A percentile compares a stretch with the other conserved stretches of the same genome.
Conservation (phyloP, 495 filamentous ascomycete species). For the Hapsidospora chrysogenum region DNA sequence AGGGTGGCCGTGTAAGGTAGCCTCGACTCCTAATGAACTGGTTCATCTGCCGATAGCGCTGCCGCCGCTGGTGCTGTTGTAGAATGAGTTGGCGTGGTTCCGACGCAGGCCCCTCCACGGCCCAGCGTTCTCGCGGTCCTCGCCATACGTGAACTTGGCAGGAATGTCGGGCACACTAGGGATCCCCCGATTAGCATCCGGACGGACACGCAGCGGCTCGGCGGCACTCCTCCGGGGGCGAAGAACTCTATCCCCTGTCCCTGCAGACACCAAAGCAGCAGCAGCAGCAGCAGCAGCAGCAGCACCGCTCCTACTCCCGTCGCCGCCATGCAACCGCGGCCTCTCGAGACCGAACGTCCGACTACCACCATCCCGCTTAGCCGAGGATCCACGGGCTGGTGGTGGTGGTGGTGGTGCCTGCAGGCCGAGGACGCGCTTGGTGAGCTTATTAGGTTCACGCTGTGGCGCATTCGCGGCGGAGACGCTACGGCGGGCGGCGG, state of each 20-base stretch:
- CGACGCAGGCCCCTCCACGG: constrained; percentile 2
- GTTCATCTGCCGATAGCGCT: too few relatives aligned
- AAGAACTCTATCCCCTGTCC: neutral
- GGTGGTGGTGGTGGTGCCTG: neutral
- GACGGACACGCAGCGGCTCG: constrained; percentile 10
- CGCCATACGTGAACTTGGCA: constrained; percentile 7
- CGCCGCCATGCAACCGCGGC: neutral
- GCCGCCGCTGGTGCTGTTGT: too few relatives aligned
- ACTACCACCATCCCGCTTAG: neutral
- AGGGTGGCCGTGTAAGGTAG: too few relatives aligned
- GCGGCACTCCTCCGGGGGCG: neutral
- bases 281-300: neutral
- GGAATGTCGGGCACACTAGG: constrained; percentile 17
- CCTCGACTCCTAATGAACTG: too few relatives aligned
- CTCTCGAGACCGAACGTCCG: neutral
- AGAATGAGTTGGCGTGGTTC: too few relatives aligned
- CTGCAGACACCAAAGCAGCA: neutral
- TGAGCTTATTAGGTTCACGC: constrained; percentile 4
- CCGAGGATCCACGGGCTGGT: neutral
- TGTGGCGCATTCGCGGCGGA: neutral
- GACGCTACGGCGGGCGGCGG: neutral
- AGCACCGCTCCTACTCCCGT: neutral
- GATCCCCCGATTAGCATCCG: constrained; percentile 21
- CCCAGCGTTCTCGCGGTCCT: constrained; percentile 3
- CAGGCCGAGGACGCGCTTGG: neutral